These are phyloP conservation scores for Candida verbasci DNA, from an alignment of 805 yeast genomes.

Conservation along the genomic window DNA sequence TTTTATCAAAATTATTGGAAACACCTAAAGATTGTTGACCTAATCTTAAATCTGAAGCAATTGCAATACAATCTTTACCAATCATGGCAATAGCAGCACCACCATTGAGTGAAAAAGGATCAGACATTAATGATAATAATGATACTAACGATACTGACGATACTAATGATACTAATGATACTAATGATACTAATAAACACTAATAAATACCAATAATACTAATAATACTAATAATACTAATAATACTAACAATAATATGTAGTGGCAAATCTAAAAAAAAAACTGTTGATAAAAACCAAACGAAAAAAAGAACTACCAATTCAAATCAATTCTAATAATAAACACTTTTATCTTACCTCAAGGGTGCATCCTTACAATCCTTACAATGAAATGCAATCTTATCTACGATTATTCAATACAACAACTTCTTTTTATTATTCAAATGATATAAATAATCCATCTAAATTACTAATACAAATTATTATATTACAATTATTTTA, in stretches of 20 bases:
- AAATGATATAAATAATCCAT: conserved; percentile 28
- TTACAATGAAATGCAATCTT: too few species aligned
- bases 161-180: too few species aligned
- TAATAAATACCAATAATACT: too few species aligned
- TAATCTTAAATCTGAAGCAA: conserved; percentile 90
- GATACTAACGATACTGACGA: too few species aligned
- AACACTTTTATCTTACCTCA: too few species aligned
- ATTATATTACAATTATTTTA: conserved; percentile 73
- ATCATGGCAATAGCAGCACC: conserved; percentile 98
- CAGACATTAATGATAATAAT: conserved; percentile 57
- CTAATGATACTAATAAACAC: too few species aligned
- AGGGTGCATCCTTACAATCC: too few species aligned
- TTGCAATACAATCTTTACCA: conserved; percentile 97
- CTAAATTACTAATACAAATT: conserved; percentile 54
- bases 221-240: too few species aligned
- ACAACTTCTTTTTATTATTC: conserved; percentile 4
- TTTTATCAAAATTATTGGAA: conserved; percentile 88
- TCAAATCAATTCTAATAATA: too few species aligned
- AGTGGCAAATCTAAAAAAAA: conserved; percentile 1
- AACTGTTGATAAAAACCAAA: too few species aligned
- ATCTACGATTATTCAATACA: conserved; percentile 20
- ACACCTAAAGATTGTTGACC: conserved; percentile 94
- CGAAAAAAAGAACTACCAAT: too few species aligned
- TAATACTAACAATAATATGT: neutral
- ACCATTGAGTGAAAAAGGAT: conserved; percentile 73